Evolutionary conservation across 202 grass and related monocot species (phyloP), one percentile per base, ranked within the genome.

Genomic region (Zoysia matrella): DNA sequence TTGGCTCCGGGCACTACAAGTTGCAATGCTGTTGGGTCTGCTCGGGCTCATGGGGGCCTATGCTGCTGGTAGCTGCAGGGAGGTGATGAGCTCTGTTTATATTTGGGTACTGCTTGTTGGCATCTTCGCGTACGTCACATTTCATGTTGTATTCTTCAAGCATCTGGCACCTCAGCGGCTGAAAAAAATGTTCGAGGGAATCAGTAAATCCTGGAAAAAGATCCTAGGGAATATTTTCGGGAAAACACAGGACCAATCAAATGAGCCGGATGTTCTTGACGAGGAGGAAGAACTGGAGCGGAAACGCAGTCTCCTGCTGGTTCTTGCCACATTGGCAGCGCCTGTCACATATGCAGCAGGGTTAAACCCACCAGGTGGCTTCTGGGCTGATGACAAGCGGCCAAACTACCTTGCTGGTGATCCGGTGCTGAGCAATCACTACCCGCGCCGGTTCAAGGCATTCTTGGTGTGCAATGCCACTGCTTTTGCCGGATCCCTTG

Each of bases 381-480:
- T 90, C 64, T 90, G 88, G 88, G 36, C 83, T 44, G 63, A 86
- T 47, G 66, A 22, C 4, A 4, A 9, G 0, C 43, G 13, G 48
- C 44, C 69, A 9, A 22, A n/a, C 51, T 41, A 91, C 43, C 74
- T 91, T 50, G 52, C 89, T 0, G 89, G 92, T 40, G 87, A 79
- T 2, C 84, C 89, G 1, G 51, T 92, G 46, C 42, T 95, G 11
- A 83, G 75, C 41, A 85, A 92, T 60, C 88, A 82, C 5, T 69
- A 86, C 43, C 84, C 84, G 5, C 11, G 7, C 0, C 83, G 93
- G 10, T 95, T 80, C 82, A 80, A 89, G 71, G 54, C 83, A 0
- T 95, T 95, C 15, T 71, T 92, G 36, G 7, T 72, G 42, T 92
- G 85, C 76, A 95, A 95, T 69, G 88, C 85, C 43, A 88, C 86